phyloP scores from a whole-genome alignment of 2,329 filamentous ascomycete species.

The Diplodia intermedia region DNA sequence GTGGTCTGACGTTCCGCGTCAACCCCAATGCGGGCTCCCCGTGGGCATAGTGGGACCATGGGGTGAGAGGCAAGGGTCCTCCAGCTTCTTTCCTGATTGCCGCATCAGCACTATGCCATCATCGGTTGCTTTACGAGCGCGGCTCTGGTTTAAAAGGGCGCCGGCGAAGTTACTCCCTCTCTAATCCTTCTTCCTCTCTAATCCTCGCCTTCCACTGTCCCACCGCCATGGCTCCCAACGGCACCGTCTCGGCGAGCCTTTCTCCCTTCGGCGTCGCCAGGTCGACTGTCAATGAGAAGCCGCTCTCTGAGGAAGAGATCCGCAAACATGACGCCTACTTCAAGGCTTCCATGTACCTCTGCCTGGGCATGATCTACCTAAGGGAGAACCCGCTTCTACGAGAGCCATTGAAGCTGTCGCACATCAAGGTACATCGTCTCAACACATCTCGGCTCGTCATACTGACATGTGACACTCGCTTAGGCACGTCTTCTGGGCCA shows the following conservation, averaged over 20 bases:
- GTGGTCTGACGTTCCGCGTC: constrained; percentile 18
- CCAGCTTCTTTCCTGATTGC: constrained; percentile 6
- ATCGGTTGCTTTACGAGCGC: constrained; percentile 3
- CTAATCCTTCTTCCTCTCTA: not conserved
- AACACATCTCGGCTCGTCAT: not conserved
- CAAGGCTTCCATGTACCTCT: constrained; percentile 75
- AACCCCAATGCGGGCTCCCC: constrained; percentile 25
- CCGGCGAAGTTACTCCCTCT: not conserved
- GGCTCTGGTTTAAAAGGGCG: constrained; percentile 8
- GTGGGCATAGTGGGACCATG: constrained; percentile 21
- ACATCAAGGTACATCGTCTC: constrained; percentile 63
- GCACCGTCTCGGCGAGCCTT: constrained; percentile 57
- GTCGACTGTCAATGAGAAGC: constrained; percentile 66
- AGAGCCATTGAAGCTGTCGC: constrained; percentile 71
- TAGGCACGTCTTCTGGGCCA: constrained; percentile 72
- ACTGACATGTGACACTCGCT: constrained; percentile 15
- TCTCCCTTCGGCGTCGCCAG: constrained; percentile 70
- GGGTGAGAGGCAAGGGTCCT: constrained; percentile 19
- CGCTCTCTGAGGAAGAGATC: constrained; percentile 70
- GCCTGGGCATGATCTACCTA: constrained; percentile 81
- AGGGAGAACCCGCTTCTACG: constrained; percentile 74
- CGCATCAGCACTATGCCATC: constrained; percentile 17
- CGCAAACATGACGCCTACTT: constrained; percentile 75
- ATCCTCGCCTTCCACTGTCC: not conserved
- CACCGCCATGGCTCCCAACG: constrained; percentile 14